phyloP scores from a whole-genome alignment of 1,139 yeast genomes.

The Wickerhamiella pararugosa region DNA sequence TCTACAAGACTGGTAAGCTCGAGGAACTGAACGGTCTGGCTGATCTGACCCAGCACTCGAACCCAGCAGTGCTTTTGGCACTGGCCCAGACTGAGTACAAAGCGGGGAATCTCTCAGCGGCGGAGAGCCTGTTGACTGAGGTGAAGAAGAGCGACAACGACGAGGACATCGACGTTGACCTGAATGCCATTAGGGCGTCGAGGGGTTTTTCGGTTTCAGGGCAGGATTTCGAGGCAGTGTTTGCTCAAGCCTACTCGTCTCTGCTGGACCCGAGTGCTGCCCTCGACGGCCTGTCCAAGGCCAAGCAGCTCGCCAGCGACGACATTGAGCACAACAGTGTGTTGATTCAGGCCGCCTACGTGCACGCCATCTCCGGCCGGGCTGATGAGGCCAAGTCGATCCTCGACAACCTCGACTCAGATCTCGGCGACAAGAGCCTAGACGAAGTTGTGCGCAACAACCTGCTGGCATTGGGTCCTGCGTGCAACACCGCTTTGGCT shows the following conservation, averaged over 20 bases:
- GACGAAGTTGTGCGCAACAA: slow-evolving; percentile 10
- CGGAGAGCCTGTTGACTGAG: slow-evolving; percentile 39
- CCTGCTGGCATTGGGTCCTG: slow-evolving; percentile 4
- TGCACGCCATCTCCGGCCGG: slow-evolving; percentile 37
- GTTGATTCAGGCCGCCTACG: slow-evolving; percentile 53
- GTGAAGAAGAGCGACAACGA: slow-evolving; percentile 40
- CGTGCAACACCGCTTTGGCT: slow-evolving; percentile 12
- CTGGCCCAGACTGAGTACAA: slow-evolving; percentile 71
- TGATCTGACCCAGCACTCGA: slow-evolving; percentile 10
- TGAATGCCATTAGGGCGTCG: slow-evolving; percentile 54
- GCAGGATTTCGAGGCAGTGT: slow-evolving; percentile 40
- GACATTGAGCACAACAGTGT: slow-evolving; percentile 35
- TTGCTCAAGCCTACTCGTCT: slow-evolving; percentile 51
- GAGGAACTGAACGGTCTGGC: slow-evolving; percentile 26
- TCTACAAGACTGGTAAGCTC: slow-evolving; percentile 49
- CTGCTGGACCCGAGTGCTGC: slow-evolving; percentile 35
- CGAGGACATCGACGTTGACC: slow-evolving; percentile 45
- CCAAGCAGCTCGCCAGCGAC: slow-evolving; percentile 29
- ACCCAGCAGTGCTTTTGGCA: slow-evolving; percentile 53
- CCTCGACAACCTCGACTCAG: slow-evolving; percentile 19
- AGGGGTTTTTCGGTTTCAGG: slow-evolving; percentile 12
- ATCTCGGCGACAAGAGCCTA: slow-evolving; percentile 10
- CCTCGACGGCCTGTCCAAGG: slow-evolving; percentile 34
- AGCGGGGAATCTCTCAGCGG: slow-evolving; percentile 39
- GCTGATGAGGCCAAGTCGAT: slow-evolving; percentile 31